Percentiles rank a stretch among this genome's conserved stretches.
Evolutionary conservation across 208 protist species (phyloP).

Genomic region (Novymonas esmeraldas): DNA sequence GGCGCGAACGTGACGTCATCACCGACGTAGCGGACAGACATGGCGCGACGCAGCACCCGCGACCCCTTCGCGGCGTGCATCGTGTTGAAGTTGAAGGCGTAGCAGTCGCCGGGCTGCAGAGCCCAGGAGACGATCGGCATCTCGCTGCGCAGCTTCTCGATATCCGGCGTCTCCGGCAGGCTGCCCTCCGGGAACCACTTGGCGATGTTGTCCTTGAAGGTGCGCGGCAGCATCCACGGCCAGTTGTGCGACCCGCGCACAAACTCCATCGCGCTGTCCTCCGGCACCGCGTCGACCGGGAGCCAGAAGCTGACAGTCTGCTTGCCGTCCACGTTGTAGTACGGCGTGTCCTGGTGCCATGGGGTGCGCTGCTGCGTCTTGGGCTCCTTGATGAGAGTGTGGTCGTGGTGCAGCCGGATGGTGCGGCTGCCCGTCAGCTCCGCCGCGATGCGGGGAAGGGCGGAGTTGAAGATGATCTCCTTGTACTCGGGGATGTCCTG

Average conservation of each 20-base stretch:
- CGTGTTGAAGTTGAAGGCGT: constrained; percentile 48
- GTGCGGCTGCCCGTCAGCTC: constrained; percentile 36
- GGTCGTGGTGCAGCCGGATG: constrained; percentile 45
- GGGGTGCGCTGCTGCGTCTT: constrained; percentile 45
- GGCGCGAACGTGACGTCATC: constrained; percentile 43
- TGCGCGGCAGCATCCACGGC: constrained; percentile 47
- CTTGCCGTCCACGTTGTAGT: constrained; percentile 57
- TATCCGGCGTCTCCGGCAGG: constrained; percentile 43
- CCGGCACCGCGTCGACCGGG: constrained; percentile 37
- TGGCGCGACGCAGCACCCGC: constrained; percentile 35
- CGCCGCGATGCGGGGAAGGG: constrained; percentile 30
- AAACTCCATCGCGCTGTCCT: constrained; percentile 52
- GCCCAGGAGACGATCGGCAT: constrained; percentile 31
- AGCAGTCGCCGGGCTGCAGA: constrained; percentile 40
- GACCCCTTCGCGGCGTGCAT: constrained; percentile 44
- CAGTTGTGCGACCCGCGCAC: constrained; percentile 44
- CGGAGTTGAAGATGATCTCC: constrained; percentile 41
- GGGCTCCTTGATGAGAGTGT: constrained; percentile 51
- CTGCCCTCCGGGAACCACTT: constrained; percentile 51
- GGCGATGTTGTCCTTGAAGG: constrained; percentile 49
- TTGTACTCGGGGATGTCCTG: constrained; percentile 45
- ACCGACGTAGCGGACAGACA: constrained; percentile 42
- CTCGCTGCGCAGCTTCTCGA: constrained; percentile 31
- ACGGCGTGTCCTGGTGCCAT: constrained; percentile 57
- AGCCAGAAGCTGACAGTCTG: constrained; percentile 61